Evolutionary conservation across 306 rosid species (phyloP).

Genomic region (Macrotyloma uniflorum): DNA sequence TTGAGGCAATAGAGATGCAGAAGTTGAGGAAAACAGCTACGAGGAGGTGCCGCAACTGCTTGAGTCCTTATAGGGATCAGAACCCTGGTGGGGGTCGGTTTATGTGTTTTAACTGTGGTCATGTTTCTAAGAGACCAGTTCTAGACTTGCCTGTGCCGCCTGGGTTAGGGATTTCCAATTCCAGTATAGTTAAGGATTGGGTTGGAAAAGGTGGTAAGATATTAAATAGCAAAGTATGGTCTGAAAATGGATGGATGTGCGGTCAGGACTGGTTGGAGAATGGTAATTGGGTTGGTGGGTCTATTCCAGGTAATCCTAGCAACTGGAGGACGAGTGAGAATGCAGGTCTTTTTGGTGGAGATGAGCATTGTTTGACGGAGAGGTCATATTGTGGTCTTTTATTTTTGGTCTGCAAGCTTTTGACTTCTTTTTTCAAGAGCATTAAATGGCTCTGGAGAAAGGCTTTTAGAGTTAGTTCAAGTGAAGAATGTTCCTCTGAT

Average conservation of each 20-base stretch:
- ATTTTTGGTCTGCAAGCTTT: conserved; percentile 73
- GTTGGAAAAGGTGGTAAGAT: conserved; percentile 92
- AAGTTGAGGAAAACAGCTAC: conserved; percentile 92
- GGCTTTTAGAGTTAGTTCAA: conserved; percentile 75
- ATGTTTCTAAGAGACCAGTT: conserved; percentile 90
- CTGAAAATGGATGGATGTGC: conserved; percentile 92
- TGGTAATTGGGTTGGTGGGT: conserved; percentile 77
- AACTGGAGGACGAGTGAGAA: conserved; percentile 73
- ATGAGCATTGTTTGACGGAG: conserved; percentile 84
- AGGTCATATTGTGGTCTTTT: conserved; percentile 78
- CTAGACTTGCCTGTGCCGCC: conserved; percentile 86
- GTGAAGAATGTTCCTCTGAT: conserved; percentile 79
- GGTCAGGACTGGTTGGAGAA: conserved; percentile 94
- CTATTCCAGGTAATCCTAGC: conserved; percentile 61
- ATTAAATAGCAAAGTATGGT: conserved; percentile 84
- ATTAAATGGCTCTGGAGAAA: conserved; percentile 96
- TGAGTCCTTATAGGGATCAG: conserved; percentile 92
- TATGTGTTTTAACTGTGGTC: conserved; percentile 98
- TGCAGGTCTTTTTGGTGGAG: conserved; percentile 65
- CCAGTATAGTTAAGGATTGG: conserved; percentile 74
- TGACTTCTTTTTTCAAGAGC: conserved; percentile 78
- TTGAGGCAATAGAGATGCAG: conserved; percentile 90
- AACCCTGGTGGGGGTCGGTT: conserved; percentile 97
- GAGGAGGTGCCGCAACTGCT: conserved; percentile 85
- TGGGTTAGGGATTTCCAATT: conserved; percentile 68